Percentiles rank a stretch among this genome's conserved stretches.
These are phyloP conservation scores for Tranzscheliella williamsii DNA, from an alignment of 1,284 basidiomycete species.

Conservation along the genomic window DNA sequence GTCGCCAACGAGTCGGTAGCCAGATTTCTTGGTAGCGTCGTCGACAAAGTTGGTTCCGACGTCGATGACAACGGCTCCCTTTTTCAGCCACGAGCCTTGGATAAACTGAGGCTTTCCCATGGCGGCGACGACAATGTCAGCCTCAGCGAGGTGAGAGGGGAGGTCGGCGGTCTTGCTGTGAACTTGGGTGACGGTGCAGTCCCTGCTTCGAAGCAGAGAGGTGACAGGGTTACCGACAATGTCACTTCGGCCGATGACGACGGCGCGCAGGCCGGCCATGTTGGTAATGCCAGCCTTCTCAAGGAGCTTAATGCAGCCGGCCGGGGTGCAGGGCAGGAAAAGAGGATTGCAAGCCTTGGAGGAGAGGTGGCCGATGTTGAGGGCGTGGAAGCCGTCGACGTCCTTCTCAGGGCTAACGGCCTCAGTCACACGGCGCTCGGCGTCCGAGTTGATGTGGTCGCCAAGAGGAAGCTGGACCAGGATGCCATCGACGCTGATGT, in stretches of 20 bases:
- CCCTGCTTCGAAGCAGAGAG: conserved; percentile 82
- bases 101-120: conserved; percentile 90
- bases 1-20: conserved; percentile 93
- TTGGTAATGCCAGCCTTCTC: conserved; percentile 75
- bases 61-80: conserved; percentile 70
- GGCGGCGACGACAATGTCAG: conserved; percentile 90
- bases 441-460: conserved; percentile 78
- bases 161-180: conserved; percentile 87
- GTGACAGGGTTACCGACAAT: conserved; percentile 96
- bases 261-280: conserved; percentile 69
- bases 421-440: conserved; percentile 88
- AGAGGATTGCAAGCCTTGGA: conserved; percentile 87
- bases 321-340: conserved; percentile 93
- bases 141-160: conserved; percentile 71
- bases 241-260: conserved; percentile 94
- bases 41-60: conserved; percentile 97
- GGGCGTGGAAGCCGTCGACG: conserved; percentile 98
- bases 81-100: conserved; percentile 92
- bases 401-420: conserved; percentile 93
- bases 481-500: conserved; percentile 82
- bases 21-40: conserved; percentile 82
- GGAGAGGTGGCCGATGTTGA: conserved; percentile 94
- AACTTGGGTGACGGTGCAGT: conserved; percentile 97
- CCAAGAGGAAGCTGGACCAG: conserved; percentile 97
- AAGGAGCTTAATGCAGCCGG: conserved; percentile 86